phyloP scores from a whole-genome alignment of 768 basidiomycete species.

The Strobilomyces dryophilus region DNA sequence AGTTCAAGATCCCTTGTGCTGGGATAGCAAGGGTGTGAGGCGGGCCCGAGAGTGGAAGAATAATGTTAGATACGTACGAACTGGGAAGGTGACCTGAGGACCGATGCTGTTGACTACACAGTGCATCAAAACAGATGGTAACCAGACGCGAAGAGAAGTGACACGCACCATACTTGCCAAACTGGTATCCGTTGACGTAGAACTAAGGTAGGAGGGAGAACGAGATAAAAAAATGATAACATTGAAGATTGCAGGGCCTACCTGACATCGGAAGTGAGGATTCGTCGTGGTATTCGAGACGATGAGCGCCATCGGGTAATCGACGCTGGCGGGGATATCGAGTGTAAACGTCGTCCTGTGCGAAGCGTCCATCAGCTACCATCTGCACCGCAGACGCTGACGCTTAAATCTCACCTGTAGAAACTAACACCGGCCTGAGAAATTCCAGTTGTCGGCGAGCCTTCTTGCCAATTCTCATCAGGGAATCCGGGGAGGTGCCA shows the following conservation, averaged over 20 bases:
- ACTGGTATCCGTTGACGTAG: slow-evolving; percentile 27
- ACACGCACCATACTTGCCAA: slow-evolving; percentile 23
- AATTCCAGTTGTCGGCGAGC: slow-evolving; percentile 40
- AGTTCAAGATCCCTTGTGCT: slow-evolving; percentile 51
- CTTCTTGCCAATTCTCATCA: slow-evolving; percentile 41
- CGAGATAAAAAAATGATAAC: background rate
- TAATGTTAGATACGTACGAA: slow-evolving; percentile 15
- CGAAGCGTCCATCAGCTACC: background rate
- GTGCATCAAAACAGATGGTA: background rate
- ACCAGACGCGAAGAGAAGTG: too few species aligned
- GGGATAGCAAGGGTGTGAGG: slow-evolving; percentile 6
- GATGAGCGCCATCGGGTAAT: slow-evolving; percentile 45
- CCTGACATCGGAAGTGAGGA: slow-evolving; percentile 38
- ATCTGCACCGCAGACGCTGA: background rate
- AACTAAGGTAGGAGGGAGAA: slow-evolving; percentile 7
- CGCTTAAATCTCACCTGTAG: slow-evolving; percentile 34
- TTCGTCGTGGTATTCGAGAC: slow-evolving; percentile 43
- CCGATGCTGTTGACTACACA: slow-evolving; percentile 22
- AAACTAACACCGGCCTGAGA: slow-evolving; percentile 44
- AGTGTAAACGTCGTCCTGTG: slow-evolving; percentile 36
- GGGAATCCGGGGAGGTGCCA: slow-evolving; percentile 59
- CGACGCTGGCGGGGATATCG: slow-evolving; percentile 41
- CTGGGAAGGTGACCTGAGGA: slow-evolving; percentile 23
- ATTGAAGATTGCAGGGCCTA: background rate
- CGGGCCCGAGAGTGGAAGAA: background rate